Evolutionary conservation across 2,329 filamentous ascomycete genomes (phyloP), one percentile per base, ranked within the genome.

Genomic region (Alternaria brassicae): DNA sequence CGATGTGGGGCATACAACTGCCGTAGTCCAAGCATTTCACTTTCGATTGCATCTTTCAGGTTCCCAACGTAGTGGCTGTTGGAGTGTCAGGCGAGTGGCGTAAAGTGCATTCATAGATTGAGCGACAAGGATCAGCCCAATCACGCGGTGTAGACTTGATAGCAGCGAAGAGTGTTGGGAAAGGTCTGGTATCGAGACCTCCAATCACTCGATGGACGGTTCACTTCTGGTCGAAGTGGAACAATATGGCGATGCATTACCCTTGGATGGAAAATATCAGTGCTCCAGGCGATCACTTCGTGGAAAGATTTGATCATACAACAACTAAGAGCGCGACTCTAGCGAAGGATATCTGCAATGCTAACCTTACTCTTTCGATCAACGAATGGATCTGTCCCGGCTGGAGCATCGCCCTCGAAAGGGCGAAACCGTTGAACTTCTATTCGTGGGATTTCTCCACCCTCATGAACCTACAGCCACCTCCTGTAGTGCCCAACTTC

Each of bases 31-130:
- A 41, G 21, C 34, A 28, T 37, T 37, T 40, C 34, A n/a, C 25
- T 30, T 21, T 23, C 23, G 30, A 30, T n/a, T n/a, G n/a, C 5
- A 37, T 27, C 32, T 12, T 28, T 12, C 17, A 39, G 13, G 12
- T 5, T 21, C 25, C 42, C 17, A 32, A 17, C 32, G 23, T 9
- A 28, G 21, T 45, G 30, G 47, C 17, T 48, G 25, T 36, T 48
- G 50, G 34, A 27, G 44, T 37, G 23, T 44, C 25, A n/a, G 32
- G 15, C 23, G 49, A 28, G 55, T 53, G 49, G 36, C n/a, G 34
- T 53, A 40, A 19, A 53, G 40, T 53, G 49, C 19, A 30, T 40
- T 36, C 28, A 42, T n/a, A 58, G 10, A 58, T 58, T 58, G 41
- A 40, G 44, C 45, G 44, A 56, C 32, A 19, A 41, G 44, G 37